Evolutionary conservation across 2,329 filamentous ascomycete species (phyloP).

Genomic region (Hymenoscyphus linearis): DNA sequence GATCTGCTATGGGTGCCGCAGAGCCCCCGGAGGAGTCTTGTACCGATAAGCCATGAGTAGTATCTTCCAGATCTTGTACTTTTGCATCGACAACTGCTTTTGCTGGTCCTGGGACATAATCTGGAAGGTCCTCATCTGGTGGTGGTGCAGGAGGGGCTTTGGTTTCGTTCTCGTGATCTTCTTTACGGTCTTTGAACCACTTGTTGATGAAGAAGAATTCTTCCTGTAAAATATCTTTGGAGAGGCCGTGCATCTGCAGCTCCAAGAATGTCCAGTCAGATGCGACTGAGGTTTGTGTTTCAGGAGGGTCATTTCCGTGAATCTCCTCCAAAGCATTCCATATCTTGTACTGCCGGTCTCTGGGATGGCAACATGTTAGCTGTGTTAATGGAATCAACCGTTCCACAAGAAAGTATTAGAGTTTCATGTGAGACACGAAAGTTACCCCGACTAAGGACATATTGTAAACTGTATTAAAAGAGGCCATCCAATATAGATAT

Average conservation of each 20-base stretch:
- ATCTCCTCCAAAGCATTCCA: constrained; percentile 11
- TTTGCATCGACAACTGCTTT: constrained; percentile 10
- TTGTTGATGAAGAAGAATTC: constrained; percentile 21
- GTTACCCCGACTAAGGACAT: no score
- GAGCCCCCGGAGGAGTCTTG: neutral
- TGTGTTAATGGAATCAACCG: neutral
- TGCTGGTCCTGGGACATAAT: constrained; percentile 13
- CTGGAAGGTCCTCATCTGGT: constrained; percentile 11
- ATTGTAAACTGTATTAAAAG: no score
- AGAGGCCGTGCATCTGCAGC: constrained; percentile 14
- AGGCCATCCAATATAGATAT: no score
- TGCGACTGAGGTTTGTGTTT: constrained; percentile 9
- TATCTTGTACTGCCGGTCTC: constrained; percentile 11
- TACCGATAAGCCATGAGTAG: constrained; percentile 3
- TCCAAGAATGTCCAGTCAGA: constrained; percentile 15
- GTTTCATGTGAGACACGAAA: no score
- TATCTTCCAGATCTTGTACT: constrained; percentile 8
- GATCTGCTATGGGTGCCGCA: constrained; percentile 6
- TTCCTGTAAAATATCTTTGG: constrained; percentile 13
- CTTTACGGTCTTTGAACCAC: constrained; percentile 15
- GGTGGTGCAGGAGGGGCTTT: neutral
- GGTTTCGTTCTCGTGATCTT: constrained; percentile 2
- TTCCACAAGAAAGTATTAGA: neutral
- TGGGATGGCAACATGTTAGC: neutral
- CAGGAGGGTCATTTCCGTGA: constrained; percentile 5